A percentile compares a stretch with the other conserved stretches of the same genome.
Evolutionary conservation across 441 rosid genomes (phyloP).

Genomic region (Pelargonium australe): DNA sequence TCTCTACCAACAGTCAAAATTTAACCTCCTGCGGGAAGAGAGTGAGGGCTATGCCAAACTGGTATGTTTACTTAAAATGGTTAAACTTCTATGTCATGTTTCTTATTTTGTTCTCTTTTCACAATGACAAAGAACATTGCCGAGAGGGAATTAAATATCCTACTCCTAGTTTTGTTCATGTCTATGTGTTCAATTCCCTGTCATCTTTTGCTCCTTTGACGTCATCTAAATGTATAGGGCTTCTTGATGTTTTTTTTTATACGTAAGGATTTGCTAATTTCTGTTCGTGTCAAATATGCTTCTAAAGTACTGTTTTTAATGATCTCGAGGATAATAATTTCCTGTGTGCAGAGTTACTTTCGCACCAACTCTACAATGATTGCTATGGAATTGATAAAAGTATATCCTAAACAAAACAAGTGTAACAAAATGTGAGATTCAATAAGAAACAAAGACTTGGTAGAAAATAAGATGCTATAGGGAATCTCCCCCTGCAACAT

Average conservation of each 20-base stretch:
- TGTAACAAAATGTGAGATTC: not conserved
- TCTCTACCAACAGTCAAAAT: conserved; percentile 98
- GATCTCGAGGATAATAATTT: not conserved
- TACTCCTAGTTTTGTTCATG: too few relatives aligned
- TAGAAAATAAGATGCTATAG: not conserved
- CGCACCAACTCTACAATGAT: not conserved
- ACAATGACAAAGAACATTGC: conserved; percentile 1
- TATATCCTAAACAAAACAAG: not conserved
- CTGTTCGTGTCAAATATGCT: not conserved
- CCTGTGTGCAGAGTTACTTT: not conserved
- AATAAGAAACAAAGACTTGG: not conserved
- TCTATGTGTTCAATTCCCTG: too few relatives aligned
- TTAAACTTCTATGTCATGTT: not conserved
- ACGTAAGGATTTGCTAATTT: not conserved
- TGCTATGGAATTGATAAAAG: not conserved
- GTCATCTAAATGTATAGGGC: not conserved
- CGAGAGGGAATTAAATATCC: too few relatives aligned
- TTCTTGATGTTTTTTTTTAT: not conserved
- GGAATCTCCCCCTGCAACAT: not conserved
- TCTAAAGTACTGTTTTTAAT: conserved; percentile 2
- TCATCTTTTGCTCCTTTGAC: too few relatives aligned
- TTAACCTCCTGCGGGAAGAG: conserved; percentile 97
- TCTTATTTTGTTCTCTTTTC: not conserved
- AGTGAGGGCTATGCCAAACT: conserved; percentile 99
- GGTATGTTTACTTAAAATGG: conserved; percentile 40